Conservation (phyloP, 768 basidiomycete genomes). For the Lentinula lateritia region DNA sequence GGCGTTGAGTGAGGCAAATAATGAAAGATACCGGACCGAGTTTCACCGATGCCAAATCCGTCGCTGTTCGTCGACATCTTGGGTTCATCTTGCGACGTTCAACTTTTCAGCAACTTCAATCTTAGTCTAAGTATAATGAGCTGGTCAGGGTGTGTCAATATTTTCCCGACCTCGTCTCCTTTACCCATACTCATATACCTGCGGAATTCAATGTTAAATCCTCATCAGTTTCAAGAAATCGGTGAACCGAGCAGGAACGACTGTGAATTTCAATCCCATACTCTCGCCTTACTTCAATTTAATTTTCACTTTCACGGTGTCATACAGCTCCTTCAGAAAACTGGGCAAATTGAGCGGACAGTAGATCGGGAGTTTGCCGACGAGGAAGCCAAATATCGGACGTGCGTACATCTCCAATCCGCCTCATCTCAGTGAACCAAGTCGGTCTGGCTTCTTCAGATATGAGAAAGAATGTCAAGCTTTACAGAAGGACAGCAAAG, state of each 20-base stretch:
- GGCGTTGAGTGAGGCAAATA: no score
- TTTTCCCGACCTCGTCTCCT: neutral
- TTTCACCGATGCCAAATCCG: no score
- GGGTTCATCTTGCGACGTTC: neutral
- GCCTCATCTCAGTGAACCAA: neutral
- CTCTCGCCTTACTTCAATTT: slow-evolving; percentile 11
- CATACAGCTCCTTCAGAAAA: slow-evolving; percentile 87
- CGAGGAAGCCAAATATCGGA: slow-evolving; percentile 86
- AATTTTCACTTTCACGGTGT: neutral
- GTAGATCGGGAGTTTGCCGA: slow-evolving; percentile 91
- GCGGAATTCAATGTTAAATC: neutral
- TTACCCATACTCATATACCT: no score
- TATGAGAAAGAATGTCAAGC: slow-evolving; percentile 95
- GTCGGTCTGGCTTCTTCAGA: slow-evolving; percentile 32
- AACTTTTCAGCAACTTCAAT: neutral
- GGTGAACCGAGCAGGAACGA: slow-evolving; percentile 87
- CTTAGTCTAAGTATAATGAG: slow-evolving; percentile 47
- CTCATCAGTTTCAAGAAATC: slow-evolving; percentile 82
- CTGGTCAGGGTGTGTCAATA: slow-evolving; percentile 44
- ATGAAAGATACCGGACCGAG: no score
- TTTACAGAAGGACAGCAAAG: slow-evolving; percentile 93
- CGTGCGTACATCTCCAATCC: slow-evolving; percentile 49
- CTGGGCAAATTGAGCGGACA: slow-evolving; percentile 95
- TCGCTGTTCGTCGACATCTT: no score
- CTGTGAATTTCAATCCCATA: slow-evolving; percentile 39